Base-by-base conservation (phyloP, 805 yeast genomes). In the Ascoidea rubescens region DNA sequence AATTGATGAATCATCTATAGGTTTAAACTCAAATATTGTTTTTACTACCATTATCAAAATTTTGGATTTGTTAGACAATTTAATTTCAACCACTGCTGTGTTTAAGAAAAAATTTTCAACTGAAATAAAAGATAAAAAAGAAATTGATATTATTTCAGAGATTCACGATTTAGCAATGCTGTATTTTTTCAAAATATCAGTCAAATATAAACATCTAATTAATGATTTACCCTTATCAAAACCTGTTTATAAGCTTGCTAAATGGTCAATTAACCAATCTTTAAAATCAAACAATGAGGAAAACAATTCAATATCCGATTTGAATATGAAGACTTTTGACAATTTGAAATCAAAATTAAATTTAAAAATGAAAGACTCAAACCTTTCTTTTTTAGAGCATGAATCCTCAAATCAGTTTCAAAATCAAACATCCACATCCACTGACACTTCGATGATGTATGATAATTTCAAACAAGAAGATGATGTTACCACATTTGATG, bases 121-220 rank as follows among this genome's bases (percentile, higher is more conserved):
- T 5, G 64, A 62, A 4, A 21, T 21, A 21, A 21, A 21, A 21
- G 50, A 54, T 7, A 57, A 59, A 4, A 56, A 61, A 4, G 64
- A 66, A 7, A 49, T 60, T 7, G 80, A 77, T 58, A 64, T 76
- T 51, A 70, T 84, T 31, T 71, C 74, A 1, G 64, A 78, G 47
- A 64, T 85, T 45, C 84, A 83, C 61, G 87, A 83, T 55, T 68
- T 84, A 57, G 70, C 87, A 1, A 72, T 84, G 65, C 74, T 72
- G 53, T 80, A 81, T 50, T 84, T 83, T 61, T 76, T 78, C 60
- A 80, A 79, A 54, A 71, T 84, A 48, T 82, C 85, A 33, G 67
- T 84, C 44, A 74, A 75, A 58, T 84, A 80, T 63, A 82, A 82
- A 61, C 74, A 71, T 46, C 71, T 79, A 48, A 65, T 85, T 54